Base-by-base conservation (phyloP, 2,329 filamentous ascomycete genomes). In the Epichloe aotearoae region DNA sequence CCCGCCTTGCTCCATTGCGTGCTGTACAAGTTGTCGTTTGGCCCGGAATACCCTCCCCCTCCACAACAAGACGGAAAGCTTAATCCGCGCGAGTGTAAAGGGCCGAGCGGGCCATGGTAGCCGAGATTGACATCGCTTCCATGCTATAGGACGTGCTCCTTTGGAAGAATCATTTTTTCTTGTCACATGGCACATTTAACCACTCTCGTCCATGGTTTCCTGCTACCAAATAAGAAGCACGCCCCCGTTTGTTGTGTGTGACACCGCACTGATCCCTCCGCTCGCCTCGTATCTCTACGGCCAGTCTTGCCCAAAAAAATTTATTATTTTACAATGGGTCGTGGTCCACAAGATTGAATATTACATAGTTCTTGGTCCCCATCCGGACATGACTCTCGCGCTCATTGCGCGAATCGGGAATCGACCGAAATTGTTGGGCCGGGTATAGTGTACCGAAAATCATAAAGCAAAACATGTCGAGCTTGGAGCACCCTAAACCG, bases 391-490 rank as follows among this genome's bases (percentile, higher is more conserved):
- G 15, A 12, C 7, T 34, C 38, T 48, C 20, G 11, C 26, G 20
- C 37, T 19, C 26, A n/a, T 34, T 19, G 26, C 34, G 46, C 40
- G 26, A 52, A 34, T 17, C 38, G 20, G 33, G 30, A 19, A 38
- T 47, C 17, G 38, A 37, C 38, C 49, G 38, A 50, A 30, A 44
- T 5, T 40, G 10, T 51, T 46, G 34, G 50, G 8, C 46, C 46
- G 41, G 23, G 33, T 45, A 38, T 30, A 33, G 46, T 17, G 36
- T 41, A 41, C n/a, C 19, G 19, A n/a, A 15, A 37, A 5, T 11
- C 20, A 14, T 5, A 19, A 47, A 19, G 10, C 30, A 26, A 26
- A 15, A 20, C 10, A 39, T 12, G 10, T 10, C 33, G 5, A 33
- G 15, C 19, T 44, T 42, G 33, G 10, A n/a, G 36, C 39, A 39